Evolutionary conservation across 1,139 yeast genomes (phyloP).

Genomic region (Taphrina communis): DNA sequence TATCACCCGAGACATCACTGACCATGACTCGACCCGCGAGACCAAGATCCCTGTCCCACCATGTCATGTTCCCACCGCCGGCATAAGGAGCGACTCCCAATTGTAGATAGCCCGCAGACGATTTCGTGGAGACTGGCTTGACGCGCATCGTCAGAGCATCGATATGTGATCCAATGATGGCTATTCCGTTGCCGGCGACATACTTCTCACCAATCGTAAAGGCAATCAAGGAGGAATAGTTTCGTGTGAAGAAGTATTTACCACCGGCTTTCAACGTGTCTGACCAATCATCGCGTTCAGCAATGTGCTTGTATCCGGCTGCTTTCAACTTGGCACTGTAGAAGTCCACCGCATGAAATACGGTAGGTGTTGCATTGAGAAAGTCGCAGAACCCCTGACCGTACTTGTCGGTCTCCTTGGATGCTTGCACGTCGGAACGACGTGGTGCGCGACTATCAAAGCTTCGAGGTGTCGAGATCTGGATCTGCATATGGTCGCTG

Average conservation of each 20-base stretch:
- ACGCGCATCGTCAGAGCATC: constrained; percentile 76
- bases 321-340: constrained; percentile 54
- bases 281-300: constrained; percentile 74
- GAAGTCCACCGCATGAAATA: constrained; percentile 81
- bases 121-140: constrained; percentile 81
- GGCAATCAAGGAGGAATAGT: constrained; percentile 81
- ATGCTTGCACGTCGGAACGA: background rate
- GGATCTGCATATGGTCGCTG: background rate
- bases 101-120: constrained; percentile 74
- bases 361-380: constrained; percentile 86
- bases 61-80: constrained; percentile 75
- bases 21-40: constrained; percentile 90
- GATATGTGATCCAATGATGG: constrained; percentile 89
- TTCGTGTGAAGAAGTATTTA: constrained; percentile 75
- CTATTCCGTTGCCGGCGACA: constrained; percentile 76
- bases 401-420: constrained; percentile 14
- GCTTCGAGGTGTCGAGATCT: background rate
- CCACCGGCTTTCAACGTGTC: constrained; percentile 59
- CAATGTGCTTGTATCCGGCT: constrained; percentile 68
- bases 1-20: constrained; percentile 58
- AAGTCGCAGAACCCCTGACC: constrained; percentile 64
- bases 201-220: constrained; percentile 73
- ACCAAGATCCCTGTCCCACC: constrained; percentile 94
- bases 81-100: constrained; percentile 95
- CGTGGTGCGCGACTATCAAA: background rate